Conservation (phyloP, 208 protist species). For the Histomonas meleagridis region DNA sequence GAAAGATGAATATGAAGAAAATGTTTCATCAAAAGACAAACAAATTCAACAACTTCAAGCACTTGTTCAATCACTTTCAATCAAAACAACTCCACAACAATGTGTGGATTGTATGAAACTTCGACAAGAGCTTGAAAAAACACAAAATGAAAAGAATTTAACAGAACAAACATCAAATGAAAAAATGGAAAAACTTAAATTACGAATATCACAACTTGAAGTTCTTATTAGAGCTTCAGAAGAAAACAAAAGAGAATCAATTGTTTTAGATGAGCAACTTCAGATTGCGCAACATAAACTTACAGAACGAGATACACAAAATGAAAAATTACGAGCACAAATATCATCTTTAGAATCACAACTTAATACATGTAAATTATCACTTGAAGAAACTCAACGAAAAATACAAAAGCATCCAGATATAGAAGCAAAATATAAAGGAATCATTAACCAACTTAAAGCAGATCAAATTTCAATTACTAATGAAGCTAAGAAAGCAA, state of each 20-base stretch:
- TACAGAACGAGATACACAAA: neutral
- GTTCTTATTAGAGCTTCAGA: neutral
- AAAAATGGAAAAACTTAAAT: neutral
- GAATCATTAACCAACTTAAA: neutral
- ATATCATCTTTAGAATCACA: too few species aligned
- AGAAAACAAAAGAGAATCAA: neutral
- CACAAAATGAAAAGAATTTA: neutral
- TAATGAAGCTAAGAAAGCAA: neutral
- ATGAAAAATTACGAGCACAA: neutral
- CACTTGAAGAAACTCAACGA: too few species aligned
- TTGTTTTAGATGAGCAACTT: neutral
- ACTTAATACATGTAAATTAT: too few species aligned
- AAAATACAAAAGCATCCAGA: too few species aligned
- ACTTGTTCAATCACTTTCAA: neutral
- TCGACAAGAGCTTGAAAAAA: neutral
- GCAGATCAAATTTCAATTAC: neutral
- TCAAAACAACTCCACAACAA: neutral
- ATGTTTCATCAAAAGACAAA: conserved; percentile 1
- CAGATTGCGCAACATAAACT: neutral
- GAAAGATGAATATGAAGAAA: neutral
- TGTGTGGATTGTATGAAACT: neutral
- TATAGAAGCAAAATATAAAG: neutral
- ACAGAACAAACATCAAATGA: neutral
- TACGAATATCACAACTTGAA: neutral
- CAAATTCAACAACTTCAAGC: neutral